A percentile compares a stretch with the other conserved stretches of the same genome.
phyloP scores from a whole-genome alignment of 768 basidiomycete genomes.

The Tulasnella sp. region DNA sequence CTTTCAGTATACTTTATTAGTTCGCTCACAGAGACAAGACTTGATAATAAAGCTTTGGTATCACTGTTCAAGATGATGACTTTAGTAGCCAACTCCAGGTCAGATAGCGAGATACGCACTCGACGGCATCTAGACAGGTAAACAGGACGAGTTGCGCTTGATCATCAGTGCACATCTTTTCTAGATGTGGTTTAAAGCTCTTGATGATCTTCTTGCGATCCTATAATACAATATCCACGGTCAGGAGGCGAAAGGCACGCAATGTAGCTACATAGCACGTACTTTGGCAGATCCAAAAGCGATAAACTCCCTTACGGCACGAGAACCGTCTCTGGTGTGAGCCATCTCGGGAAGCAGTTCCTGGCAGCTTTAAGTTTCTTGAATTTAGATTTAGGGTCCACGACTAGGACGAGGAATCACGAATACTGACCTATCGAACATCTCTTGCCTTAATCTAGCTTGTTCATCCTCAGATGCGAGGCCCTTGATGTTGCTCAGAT shows the following conservation, averaged over 20 bases:
- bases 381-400: not conserved
- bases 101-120: constrained; percentile 39
- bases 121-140: constrained; percentile 79
- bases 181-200: constrained; percentile 77
- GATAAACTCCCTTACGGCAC: constrained; percentile 75
- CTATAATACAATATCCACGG: constrained; percentile 28
- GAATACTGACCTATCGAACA: constrained; percentile 58
- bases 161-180: constrained; percentile 77
- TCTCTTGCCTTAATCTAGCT: constrained; percentile 48
- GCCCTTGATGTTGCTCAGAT: constrained; percentile 50
- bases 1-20: too few species aligned
- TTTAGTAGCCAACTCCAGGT: not conserved
- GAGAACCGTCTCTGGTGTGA: constrained; percentile 85
- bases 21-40: constrained; percentile 39
- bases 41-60: constrained; percentile 79
- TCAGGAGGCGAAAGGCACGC: not conserved
- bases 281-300: constrained; percentile 77
- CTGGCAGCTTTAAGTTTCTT: constrained; percentile 43
- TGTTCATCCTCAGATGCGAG: constrained; percentile 21
- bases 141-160: constrained; percentile 86
- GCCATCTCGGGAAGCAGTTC: constrained; percentile 86
- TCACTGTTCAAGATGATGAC: constrained; percentile 41
- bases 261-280: too few species aligned
- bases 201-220: constrained; percentile 90
- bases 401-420: not conserved